A percentile compares a stretch with the other conserved stretches of the same genome.
Conservation (phyloP, 129 eudicot genomes). For the Helianthus tuberosus region DNA sequence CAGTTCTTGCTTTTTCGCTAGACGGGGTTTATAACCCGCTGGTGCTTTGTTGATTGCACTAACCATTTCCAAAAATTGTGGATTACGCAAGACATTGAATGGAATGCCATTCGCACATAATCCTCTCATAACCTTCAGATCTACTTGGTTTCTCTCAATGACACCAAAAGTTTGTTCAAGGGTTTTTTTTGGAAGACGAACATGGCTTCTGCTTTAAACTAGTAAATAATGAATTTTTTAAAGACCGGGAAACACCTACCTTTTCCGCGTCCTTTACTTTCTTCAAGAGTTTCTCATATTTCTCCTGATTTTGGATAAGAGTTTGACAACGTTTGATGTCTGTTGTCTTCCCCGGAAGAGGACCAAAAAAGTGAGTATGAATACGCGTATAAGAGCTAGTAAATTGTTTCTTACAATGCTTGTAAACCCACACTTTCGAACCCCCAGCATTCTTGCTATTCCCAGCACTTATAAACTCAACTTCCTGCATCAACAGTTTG, state of each 20-base stretch:
- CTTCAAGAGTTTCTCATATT: background rate
- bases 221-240: background rate
- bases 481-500: constrained; percentile 10
- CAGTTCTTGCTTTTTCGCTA: too few species aligned
- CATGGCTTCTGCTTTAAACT: too few species aligned
- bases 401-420: constrained; percentile 4
- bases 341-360: background rate
- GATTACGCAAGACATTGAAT: too few species aligned
- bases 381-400: constrained; percentile 25
- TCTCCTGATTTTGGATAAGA: background rate
- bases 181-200: background rate
- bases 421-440: constrained; percentile 16
- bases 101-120: too few species aligned
- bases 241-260: background rate
- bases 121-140: too few species aligned
- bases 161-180: too few species aligned
- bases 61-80: too few species aligned
- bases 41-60: too few species aligned
- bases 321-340: background rate
- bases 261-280: constrained; percentile 9
- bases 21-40: too few species aligned
- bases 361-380: constrained; percentile 14
- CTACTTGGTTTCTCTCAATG: too few species aligned
- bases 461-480: background rate
- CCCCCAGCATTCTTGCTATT: constrained; percentile 10